Evolutionary conservation across 2,329 filamentous ascomycete genomes (phyloP), one percentile per base, ranked within the genome.

Genomic region (Trichoderma semiorbis): DNA sequence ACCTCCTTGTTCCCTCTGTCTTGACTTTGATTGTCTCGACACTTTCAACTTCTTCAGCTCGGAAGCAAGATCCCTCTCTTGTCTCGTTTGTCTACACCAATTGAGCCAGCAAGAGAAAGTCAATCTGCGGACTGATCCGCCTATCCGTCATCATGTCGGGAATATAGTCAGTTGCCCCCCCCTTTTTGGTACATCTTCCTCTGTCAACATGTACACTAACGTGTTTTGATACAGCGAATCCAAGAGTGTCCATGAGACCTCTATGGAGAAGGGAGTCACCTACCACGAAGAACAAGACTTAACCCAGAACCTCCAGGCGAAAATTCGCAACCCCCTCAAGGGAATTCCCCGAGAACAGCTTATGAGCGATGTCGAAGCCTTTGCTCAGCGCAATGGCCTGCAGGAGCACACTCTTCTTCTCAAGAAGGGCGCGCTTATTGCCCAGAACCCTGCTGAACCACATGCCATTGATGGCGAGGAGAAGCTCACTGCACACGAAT

Each of bases 311-410:
- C 79, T 85, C n/a, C 78, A 83, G 72, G 83, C 83, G 70, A 85
- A 83, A 75, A 84, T 85, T 73, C 81, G 81, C 73, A 86, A 86
- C 72, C 84, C 84, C 28, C 80, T 86, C 39, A 80, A 82, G 61
- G 84, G 84, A 16, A 85, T 90, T 69, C 82, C 87, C 8, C 83
- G 82, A 61, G 81, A 83, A 4, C 80, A 85, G 69, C 84, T 90
- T n/a, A 84, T 90, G 80, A 78, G 79, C 39, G 85, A 90, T 76
- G 90, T 90, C n/a, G 84, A 88, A 43, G 80, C 79, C 26, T 92
- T 91, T 77, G 90, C 89, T 50, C 80, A 83, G 12, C 81, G 87
- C 34, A 85, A 90, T 74, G 85, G 85, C n/a, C 84, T 94, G n/a
- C 79, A 80, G 8, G 87, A 91, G 71, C 85, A 91, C 73, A 68